Base-by-base conservation (phyloP, 768 basidiomycete genomes). In the Tephrocybe sp. region DNA sequence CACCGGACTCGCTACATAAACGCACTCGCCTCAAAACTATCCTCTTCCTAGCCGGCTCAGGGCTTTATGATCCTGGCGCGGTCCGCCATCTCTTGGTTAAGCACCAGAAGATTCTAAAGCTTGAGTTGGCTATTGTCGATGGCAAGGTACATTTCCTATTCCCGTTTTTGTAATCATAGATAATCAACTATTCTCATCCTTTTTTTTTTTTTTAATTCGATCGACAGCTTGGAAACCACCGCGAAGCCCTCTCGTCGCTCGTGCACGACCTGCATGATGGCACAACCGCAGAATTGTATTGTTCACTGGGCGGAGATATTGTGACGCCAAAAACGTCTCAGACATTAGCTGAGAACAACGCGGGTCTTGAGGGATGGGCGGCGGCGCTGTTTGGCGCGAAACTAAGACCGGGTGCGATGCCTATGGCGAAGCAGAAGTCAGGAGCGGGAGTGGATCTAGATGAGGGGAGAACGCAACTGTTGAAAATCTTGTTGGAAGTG, bases 261-360 rank as follows among this genome's bases (percentile, higher is more conserved):
- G 87, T 86, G 6, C 75, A 82, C 52, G 77, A 80, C 33, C 68
- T 97, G 9, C 77, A 78, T 45, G 95, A 98, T 63, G 73, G 80
- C 0, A 70, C 79, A 0, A 88, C 91, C 2, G 91, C 93, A 0
- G 92, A 96, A 62, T 78, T 84, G 4, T 97, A 94, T 66, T 96
- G 94, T 60, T 79, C 86, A 1, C 80, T 87, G 30, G 85, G 84
- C 14, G 92, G 94, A 4, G 79, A 82, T 17, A 78, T 96, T 19
- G 70, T 97, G 4, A 76, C 87, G 0, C 69, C 75, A 1, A 84
- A 79, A 55, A 68, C 77, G 0, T 84, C 83, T 0, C 72, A 75
- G 32, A 48, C 68, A 0, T 71, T 84, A 34, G 82, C 77, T 19
- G 77, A 74, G 60, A 79, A 72, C 16, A 52, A 55, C 33, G 62